phyloP scores from a whole-genome alignment of 192 early-diverging fungal species.

The Podila horticola region DNA sequence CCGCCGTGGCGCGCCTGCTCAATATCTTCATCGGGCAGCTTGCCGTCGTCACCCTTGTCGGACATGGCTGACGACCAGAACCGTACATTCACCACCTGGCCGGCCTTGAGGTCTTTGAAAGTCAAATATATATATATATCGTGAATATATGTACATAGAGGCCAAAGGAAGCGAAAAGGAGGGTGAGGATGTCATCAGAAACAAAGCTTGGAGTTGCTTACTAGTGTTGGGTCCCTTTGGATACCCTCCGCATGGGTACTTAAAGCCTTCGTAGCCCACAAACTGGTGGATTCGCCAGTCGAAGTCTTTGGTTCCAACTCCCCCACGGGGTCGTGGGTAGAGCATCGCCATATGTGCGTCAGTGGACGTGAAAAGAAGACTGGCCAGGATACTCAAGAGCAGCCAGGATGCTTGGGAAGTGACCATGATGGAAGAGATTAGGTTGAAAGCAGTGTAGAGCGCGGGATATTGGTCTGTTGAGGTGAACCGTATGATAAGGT shows the following conservation, averaged over 20 bases:
- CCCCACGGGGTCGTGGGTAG: conserved; percentile 29
- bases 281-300: conserved; percentile 35
- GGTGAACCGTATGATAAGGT: neutral
- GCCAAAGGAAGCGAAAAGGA: neutral
- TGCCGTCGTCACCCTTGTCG: neutral
- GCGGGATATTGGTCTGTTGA: too few species aligned
- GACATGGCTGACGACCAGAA: conserved; percentile 47
- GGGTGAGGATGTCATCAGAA: neutral
- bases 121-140: neutral
- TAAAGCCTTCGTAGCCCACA: conserved; percentile 26
- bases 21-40: conserved; percentile 22
- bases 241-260: conserved; percentile 41
- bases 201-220: neutral
- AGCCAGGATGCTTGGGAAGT: conserved; percentile 7
- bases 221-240: conserved; percentile 11
- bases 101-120: conserved; percentile 53
- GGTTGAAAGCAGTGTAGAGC: too few species aligned
- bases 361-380: neutral
- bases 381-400: conserved; percentile 4
- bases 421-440: neutral
- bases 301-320: conserved; percentile 19
- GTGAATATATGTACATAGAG: neutral
- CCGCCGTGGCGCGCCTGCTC: conserved; percentile 68
- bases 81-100: conserved; percentile 58
- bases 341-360: conserved; percentile 41